Evolutionary conservation across 345 rosid species (phyloP).

Genomic region (Camelina hispida): DNA sequence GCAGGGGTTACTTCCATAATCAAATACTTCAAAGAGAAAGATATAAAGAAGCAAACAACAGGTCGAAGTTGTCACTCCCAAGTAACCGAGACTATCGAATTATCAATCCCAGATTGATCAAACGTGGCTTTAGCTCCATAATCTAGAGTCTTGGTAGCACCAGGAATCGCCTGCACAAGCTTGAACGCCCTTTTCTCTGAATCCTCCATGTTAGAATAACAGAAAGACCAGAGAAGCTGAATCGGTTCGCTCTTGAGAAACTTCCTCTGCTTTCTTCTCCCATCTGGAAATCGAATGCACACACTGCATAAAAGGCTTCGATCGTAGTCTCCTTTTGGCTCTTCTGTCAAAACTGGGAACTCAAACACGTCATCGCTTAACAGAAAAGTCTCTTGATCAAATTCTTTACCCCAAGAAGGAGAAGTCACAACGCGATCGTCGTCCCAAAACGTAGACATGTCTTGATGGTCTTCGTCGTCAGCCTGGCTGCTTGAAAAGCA

Average conservation of each 20-base stretch:
- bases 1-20: not conserved
- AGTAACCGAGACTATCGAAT: slow-evolving; percentile 70
- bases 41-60: not conserved
- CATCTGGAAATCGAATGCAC: slow-evolving; percentile 83
- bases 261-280: slow-evolving; percentile 74
- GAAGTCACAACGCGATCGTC: slow-evolving; percentile 6
- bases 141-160: slow-evolving; percentile 65
- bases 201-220: slow-evolving; percentile 59
- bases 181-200: slow-evolving; percentile 60
- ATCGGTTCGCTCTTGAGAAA: slow-evolving; percentile 42
- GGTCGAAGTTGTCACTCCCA: slow-evolving; percentile 59
- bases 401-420: no score
- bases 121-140: slow-evolving; percentile 59
- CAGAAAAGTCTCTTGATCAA: slow-evolving; percentile 27
- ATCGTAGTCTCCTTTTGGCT: slow-evolving; percentile 60
- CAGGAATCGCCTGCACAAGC: slow-evolving; percentile 70
- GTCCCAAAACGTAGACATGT: not conserved
- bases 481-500: not conserved
- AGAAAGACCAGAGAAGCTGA: slow-evolving; percentile 83
- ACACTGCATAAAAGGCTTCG: slow-evolving; percentile 68
- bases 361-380: slow-evolving; percentile 6
- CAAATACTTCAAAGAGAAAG: not conserved
- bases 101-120: slow-evolving; percentile 70
- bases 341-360: slow-evolving; percentile 71
- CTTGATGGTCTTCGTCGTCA: not conserved